These are phyloP conservation scores for Quercus berberidifolia DNA, from an alignment of 306 rosid genomes.

Conservation along the genomic window DNA sequence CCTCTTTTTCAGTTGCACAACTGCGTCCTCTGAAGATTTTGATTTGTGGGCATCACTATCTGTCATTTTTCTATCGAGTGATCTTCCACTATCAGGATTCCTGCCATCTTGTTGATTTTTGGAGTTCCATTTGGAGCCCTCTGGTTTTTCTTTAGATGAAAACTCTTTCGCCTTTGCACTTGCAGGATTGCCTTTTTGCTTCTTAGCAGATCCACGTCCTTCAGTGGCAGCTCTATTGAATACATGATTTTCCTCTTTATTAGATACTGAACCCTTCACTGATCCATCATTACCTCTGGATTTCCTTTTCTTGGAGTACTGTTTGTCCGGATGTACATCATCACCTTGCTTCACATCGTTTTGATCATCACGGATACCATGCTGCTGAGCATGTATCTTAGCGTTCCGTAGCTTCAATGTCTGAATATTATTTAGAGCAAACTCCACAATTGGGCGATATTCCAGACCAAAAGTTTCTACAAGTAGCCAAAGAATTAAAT, in stretches of 20 bases:
- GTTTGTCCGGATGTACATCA: conserved; percentile 22
- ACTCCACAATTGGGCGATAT: conserved; percentile 94
- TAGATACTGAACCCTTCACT: conserved; percentile 21
- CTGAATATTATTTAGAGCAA: conserved; percentile 86
- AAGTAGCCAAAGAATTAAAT: conserved; percentile 16
- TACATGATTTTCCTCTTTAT: conserved; percentile 15
- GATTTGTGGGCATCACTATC: conserved; percentile 12
- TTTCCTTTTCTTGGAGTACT: conserved; percentile 46
- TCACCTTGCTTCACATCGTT: conserved; percentile 10
- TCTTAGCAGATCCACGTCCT: conserved; percentile 36
- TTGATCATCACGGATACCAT: conserved; percentile 18
- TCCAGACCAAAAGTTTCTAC: conserved; percentile 84
- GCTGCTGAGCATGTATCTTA: conserved; percentile 52
- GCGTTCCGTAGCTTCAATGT: conserved; percentile 58
- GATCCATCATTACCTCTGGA: conserved; percentile 32
- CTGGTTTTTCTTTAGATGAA: conserved; percentile 16
- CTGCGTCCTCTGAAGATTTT: conserved; percentile 23
- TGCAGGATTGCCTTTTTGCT: conserved; percentile 42
- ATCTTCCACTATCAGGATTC: conserved; percentile 27
- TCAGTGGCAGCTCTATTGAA: conserved; percentile 32
- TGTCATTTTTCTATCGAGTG: conserved; percentile 9
- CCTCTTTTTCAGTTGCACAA: conserved; percentile 43
- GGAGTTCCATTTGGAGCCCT: conserved; percentile 23
- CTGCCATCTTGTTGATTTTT: conserved; percentile 26
- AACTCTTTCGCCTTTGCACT: conserved; percentile 12